Conservation (phyloP, 805 yeast species). For the Ogataea pilisensis region DNA sequence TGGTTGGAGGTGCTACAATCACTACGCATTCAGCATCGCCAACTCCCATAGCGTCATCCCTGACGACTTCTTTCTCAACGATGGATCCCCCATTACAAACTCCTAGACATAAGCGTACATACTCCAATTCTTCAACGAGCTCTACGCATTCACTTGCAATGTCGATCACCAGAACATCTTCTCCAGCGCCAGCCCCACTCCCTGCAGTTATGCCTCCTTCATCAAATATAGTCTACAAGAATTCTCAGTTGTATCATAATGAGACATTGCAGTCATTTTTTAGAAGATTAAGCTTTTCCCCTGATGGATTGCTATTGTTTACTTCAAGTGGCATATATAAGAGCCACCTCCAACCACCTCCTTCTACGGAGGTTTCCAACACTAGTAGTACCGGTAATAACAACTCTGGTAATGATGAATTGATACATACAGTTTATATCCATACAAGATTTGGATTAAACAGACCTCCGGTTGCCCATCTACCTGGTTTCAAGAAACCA, state of each 20-base stretch:
- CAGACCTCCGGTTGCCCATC: slow-evolving; percentile 67
- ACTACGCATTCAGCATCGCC: neutral
- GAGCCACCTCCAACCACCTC: slow-evolving; percentile 12
- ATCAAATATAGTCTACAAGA: slow-evolving; percentile 27
- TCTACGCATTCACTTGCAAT: slow-evolving; percentile 29
- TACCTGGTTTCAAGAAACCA: slow-evolving; percentile 79
- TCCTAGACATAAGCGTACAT: slow-evolving; percentile 36
- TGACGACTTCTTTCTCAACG: slow-evolving; percentile 10
- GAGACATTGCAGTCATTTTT: slow-evolving; percentile 90
- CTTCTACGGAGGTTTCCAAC: neutral
- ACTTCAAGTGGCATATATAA: slow-evolving; percentile 73
- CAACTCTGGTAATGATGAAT: slow-evolving; percentile 7
- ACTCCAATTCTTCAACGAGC: slow-evolving; percentile 38
- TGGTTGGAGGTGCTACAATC: neutral
- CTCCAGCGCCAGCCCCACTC: slow-evolving; percentile 32
- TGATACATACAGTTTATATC: slow-evolving; percentile 69
- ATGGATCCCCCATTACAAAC: slow-evolving; percentile 32
- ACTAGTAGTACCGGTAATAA: neutral
- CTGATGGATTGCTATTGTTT: slow-evolving; percentile 79
- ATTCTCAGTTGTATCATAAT: slow-evolving; percentile 63
- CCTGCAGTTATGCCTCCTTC: slow-evolving; percentile 45
- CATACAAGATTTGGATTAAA: slow-evolving; percentile 68
- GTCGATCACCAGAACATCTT: slow-evolving; percentile 22
- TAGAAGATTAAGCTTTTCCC: slow-evolving; percentile 79
- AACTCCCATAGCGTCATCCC: neutral